Evolutionary conservation across 805 yeast species (phyloP).

Genomic region (Starmerella floris): DNA sequence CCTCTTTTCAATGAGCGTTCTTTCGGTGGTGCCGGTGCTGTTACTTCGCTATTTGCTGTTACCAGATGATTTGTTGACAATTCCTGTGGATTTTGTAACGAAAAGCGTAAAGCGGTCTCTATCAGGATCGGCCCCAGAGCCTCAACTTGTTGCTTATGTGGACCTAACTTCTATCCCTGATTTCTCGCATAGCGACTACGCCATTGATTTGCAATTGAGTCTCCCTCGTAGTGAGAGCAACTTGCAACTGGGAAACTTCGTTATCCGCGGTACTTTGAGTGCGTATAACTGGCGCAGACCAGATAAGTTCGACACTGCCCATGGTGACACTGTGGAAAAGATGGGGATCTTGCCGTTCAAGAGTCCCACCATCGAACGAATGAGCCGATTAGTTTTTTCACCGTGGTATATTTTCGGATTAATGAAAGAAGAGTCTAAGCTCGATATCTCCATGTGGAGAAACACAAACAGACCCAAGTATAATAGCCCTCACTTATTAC

Average conservation of each 20-base stretch:
- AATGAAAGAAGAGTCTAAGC: constrained; percentile 18
- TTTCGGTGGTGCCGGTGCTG: constrained; percentile 7
- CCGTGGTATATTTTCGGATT: constrained; percentile 25
- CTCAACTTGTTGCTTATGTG: constrained; percentile 7
- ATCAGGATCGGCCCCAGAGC: background rate
- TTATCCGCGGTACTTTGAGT: constrained; percentile 20
- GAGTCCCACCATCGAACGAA: constrained; percentile 21
- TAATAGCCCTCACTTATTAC: constrained; percentile 3
- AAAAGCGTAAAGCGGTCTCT: constrained; percentile 2
- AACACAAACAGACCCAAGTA: constrained; percentile 3
- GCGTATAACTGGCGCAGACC: constrained; percentile 5
- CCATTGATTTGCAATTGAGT: constrained; percentile 21
- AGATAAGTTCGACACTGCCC: background rate
- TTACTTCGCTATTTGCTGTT: constrained; percentile 6
- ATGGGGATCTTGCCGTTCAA: constrained; percentile 27
- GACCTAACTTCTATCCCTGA: constrained; percentile 3
- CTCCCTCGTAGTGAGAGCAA: constrained; percentile 26
- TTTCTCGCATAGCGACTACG: constrained; percentile 20
- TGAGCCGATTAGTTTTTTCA: constrained; percentile 22
- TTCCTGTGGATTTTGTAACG: constrained; percentile 11
- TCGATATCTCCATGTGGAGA: constrained; percentile 21
- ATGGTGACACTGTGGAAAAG: constrained; percentile 3
- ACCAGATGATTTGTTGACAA: constrained; percentile 2
- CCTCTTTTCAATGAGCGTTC: background rate
- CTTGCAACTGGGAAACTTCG: constrained; percentile 26